These are phyloP conservation scores for Neocucurbitaria cava DNA, from an alignment of 2,329 filamentous ascomycete genomes.

Conservation along the genomic window DNA sequence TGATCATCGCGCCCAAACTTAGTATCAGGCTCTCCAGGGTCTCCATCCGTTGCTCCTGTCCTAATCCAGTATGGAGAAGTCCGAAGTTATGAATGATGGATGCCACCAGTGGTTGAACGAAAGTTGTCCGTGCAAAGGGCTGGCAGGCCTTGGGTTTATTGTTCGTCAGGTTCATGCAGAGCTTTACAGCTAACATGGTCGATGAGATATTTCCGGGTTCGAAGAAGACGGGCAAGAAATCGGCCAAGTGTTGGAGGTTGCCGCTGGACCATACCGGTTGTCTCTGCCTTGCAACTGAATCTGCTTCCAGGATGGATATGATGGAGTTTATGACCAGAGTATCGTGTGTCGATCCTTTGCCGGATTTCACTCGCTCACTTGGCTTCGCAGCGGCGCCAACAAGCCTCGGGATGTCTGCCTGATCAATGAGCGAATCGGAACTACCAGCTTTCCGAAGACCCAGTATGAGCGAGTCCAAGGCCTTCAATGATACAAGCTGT, in stretches of 20 bases:
- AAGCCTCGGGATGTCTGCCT: slow-evolving; percentile 44
- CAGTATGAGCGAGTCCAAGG: slow-evolving; percentile 65
- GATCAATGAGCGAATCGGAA: slow-evolving; percentile 56
- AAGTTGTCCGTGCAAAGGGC: slow-evolving; percentile 65
- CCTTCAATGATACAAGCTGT: slow-evolving; percentile 68
- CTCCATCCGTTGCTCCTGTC: slow-evolving; percentile 61
- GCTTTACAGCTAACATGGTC: slow-evolving; percentile 64
- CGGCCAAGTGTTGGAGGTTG: slow-evolving; percentile 61
- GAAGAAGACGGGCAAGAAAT: slow-evolving; percentile 49
- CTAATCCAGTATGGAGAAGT: slow-evolving; percentile 29
- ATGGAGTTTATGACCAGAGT: slow-evolving; percentile 46
- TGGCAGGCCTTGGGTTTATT: slow-evolving; percentile 74
- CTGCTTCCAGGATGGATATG: slow-evolving; percentile 62
- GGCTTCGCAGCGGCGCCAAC: slow-evolving; percentile 51
- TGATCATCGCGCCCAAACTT: slow-evolving; percentile 82
- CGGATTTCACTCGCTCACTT: slow-evolving; percentile 21
- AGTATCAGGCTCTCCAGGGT: slow-evolving; percentile 75
- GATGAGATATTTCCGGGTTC: slow-evolving; percentile 19
- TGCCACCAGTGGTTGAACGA: slow-evolving; percentile 53
- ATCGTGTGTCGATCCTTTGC: slow-evolving; percentile 28
- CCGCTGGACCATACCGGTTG: slow-evolving; percentile 47
- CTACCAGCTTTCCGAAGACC: slow-evolving; percentile 59
- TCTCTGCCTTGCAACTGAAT: slow-evolving; percentile 52
- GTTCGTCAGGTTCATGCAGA: slow-evolving; percentile 87
- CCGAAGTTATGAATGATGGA: slow-evolving; percentile 38